Evolutionary conservation across 352 stramenopile genomes (phyloP).

Genomic region (Saprolegnia diclina): DNA sequence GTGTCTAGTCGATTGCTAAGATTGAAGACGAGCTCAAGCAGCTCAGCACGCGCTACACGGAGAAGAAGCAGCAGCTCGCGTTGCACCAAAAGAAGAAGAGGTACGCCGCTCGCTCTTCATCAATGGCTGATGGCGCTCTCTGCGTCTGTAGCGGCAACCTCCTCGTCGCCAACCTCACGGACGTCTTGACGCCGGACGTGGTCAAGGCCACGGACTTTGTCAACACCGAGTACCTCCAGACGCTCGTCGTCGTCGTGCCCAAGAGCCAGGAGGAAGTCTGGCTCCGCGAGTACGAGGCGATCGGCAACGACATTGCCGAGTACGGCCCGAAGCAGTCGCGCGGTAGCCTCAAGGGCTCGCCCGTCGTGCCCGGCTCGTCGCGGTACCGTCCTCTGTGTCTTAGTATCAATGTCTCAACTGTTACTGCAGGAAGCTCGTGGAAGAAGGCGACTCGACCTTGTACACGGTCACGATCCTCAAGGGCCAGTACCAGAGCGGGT

Average conservation of each 20-base stretch:
- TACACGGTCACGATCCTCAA: constrained; percentile 96
- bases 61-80: constrained; percentile 90
- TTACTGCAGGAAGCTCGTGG: constrained; percentile 57
- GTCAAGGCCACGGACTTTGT: constrained; percentile 88
- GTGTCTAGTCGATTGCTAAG: constrained; percentile 76
- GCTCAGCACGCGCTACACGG: constrained; percentile 86
- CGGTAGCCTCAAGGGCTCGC: constrained; percentile 89
- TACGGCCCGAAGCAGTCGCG: constrained; percentile 88
- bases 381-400: constrained; percentile 26
- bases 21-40: constrained; percentile 98
- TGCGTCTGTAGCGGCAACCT: constrained; percentile 76
- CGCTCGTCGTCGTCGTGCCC: constrained; percentile 91
- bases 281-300: constrained; percentile 80
- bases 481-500: constrained; percentile 86
- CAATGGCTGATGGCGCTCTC: not conserved
- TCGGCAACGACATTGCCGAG: constrained; percentile 85
- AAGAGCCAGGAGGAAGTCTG: constrained; percentile 90
- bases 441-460: constrained; percentile 89
- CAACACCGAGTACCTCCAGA: constrained; percentile 97
- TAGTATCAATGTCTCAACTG: not conserved
- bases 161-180: constrained; percentile 91
- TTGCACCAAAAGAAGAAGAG: constrained; percentile 91
- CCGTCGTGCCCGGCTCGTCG: constrained; percentile 91
- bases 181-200: constrained; percentile 89
- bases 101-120: constrained; percentile 30